A percentile compares a stretch with the other conserved stretches of the same genome.
Evolutionary conservation across 2,329 filamentous ascomycete genomes (phyloP).

Genomic region (Aspergillus sergii): DNA sequence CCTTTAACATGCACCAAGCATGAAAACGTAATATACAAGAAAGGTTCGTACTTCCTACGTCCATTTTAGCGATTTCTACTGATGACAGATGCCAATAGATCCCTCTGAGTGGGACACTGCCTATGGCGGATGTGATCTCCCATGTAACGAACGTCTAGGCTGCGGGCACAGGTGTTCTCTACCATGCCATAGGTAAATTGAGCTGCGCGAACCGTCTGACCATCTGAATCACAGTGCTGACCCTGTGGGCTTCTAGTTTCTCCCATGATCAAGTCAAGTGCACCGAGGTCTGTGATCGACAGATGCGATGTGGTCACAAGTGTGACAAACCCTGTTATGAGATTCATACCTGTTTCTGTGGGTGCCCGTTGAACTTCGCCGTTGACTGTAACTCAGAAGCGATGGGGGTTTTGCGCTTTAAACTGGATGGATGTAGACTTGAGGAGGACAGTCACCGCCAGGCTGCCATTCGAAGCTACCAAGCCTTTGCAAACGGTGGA

Average conservation of each 20-base stretch:
- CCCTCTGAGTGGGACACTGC: constrained; percentile 57
- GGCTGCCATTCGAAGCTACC: constrained; percentile 22
- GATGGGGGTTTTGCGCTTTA: neutral
- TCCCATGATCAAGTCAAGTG: constrained; percentile 42
- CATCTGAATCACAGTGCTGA: neutral
- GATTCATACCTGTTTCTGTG: constrained; percentile 34
- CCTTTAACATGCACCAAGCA: constrained; percentile 69
- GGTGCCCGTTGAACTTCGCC: constrained; percentile 16
- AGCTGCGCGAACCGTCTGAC: neutral
- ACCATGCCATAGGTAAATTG: constrained; percentile 55
- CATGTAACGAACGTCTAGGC: constrained; percentile 47
- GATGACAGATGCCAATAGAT: constrained; percentile 31
- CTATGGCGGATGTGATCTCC: constrained; percentile 55
- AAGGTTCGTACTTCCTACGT: constrained; percentile 30
- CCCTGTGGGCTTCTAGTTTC: constrained; percentile 30
- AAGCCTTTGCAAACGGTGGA: constrained; percentile 34
- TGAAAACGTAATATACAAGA: constrained; percentile 53
- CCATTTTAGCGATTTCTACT: constrained; percentile 1
- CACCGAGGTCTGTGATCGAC: constrained; percentile 32
- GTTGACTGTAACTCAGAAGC: neutral
- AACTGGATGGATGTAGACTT: neutral
- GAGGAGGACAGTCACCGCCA: constrained; percentile 7
- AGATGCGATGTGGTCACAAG: constrained; percentile 42
- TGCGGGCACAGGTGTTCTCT: constrained; percentile 59
- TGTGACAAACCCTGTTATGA: constrained; percentile 37